Conservation (phyloP, 192 early-diverging fungal genomes). For the Phycomyces nitens region DNA sequence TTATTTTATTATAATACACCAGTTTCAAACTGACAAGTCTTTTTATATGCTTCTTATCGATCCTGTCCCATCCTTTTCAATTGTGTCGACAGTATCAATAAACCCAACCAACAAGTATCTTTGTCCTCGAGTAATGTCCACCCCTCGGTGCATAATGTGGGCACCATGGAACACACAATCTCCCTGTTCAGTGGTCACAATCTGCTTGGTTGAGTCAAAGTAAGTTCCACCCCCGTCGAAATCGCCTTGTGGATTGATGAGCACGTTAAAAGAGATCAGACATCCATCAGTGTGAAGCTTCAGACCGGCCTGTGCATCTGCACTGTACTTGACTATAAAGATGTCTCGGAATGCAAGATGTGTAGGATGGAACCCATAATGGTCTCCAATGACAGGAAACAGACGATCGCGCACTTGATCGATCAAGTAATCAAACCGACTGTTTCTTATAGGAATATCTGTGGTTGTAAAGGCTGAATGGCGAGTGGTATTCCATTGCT, state of each 20-base stretch:
- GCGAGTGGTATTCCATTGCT: constrained; percentile 40
- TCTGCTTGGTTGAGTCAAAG: constrained; percentile 27
- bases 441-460: constrained; percentile 38
- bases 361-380: constrained; percentile 31
- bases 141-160: constrained; percentile 39
- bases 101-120: constrained; percentile 50
- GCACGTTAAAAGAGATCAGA: constrained; percentile 48
- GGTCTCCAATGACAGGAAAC: constrained; percentile 15
- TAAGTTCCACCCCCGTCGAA: constrained; percentile 55
- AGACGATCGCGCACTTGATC: constrained; percentile 25
- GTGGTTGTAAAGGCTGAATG: constrained; percentile 52
- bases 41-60: not conserved
- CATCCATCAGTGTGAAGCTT: constrained; percentile 53
- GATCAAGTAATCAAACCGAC: constrained; percentile 26
- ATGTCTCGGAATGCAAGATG: constrained; percentile 43
- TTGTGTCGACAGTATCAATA: constrained; percentile 45
- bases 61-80: constrained; percentile 14
- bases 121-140: constrained; percentile 37
- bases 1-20: not conserved
- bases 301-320: constrained; percentile 39
- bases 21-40: no score
- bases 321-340: constrained; percentile 46
- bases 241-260: constrained; percentile 41
- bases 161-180: constrained; percentile 47
- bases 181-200: constrained; percentile 34